These are phyloP conservation scores for Nyssa sinensis DNA, from an alignment of 148 eudicot species.

Conservation along the genomic window DNA sequence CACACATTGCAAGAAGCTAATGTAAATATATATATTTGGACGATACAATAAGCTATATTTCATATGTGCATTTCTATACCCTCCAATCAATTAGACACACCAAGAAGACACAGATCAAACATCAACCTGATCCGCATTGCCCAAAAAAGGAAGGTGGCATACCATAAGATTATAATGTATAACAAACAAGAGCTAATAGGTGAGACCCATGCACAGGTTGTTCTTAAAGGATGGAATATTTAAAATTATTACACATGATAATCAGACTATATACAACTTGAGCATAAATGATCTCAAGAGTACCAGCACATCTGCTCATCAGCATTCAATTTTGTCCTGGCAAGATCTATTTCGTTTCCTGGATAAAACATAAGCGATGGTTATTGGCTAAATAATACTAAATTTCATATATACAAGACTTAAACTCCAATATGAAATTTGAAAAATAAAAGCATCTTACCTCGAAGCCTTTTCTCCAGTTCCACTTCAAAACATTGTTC, in stretches of 20 bases:
- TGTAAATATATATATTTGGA: too few species aligned
- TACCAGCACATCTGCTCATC: constrained; percentile 99
- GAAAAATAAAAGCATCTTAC: constrained; percentile 35
- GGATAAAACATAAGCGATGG: constrained; percentile 23
- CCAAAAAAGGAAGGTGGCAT: background rate
- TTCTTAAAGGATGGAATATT: background rate
- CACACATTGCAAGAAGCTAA: too few species aligned
- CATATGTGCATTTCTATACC: background rate
- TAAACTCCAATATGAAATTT: constrained; percentile 1
- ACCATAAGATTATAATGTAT: background rate
- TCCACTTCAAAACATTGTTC: constrained; percentile 87
- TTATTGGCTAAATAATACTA: constrained; percentile 16
- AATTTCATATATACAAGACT: constrained; percentile 2
- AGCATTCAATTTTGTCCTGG: constrained; percentile 80
- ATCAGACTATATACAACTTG: background rate
- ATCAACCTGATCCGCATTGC: background rate
- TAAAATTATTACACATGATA: background rate
- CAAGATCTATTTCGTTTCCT: constrained; percentile 82
- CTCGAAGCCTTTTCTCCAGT: constrained; percentile 77
- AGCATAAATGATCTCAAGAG: constrained; percentile 6
- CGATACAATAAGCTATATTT: background rate
- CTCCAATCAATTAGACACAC: background rate
- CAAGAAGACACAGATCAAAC: background rate
- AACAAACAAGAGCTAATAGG: background rate
- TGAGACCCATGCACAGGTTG: background rate